A percentile compares a stretch with the other conserved stretches of the same genome.
Conservation (phyloP, 2,329 filamentous ascomycete species). For the Macrophomina pseudophaseolina region DNA sequence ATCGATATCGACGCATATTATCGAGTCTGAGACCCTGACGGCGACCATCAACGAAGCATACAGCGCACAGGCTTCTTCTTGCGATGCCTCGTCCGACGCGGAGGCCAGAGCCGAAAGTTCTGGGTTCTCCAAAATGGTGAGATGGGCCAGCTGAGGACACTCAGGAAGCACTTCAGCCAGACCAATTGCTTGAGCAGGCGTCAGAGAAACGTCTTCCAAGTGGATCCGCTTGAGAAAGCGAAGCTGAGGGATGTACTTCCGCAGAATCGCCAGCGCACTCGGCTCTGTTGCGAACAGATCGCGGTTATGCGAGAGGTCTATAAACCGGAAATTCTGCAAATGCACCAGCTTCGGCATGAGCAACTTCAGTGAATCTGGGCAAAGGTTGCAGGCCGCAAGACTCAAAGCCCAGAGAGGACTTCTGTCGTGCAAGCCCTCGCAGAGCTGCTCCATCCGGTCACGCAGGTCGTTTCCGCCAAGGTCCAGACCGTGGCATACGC, state of each 20-base stretch:
- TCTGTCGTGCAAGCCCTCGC: conserved; percentile 56
- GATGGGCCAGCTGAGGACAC: conserved; percentile 77
- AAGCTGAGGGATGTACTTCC: conserved; percentile 85
- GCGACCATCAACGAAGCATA: conserved; percentile 92
- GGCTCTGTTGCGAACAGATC: conserved; percentile 75
- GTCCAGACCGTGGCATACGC: conserved; percentile 85
- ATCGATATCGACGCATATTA: conserved; percentile 92
- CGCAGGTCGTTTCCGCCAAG: conserved; percentile 80
- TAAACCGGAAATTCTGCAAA: conserved; percentile 78
- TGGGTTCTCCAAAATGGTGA: conserved; percentile 84
- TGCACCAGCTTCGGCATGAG: conserved; percentile 75
- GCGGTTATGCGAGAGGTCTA: conserved; percentile 90
- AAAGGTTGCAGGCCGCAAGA: conserved; percentile 83
- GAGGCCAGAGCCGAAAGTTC: conserved; percentile 72
- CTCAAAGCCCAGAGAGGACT: conserved; percentile 78
- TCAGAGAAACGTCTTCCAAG: conserved; percentile 81
- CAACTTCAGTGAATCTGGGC: conserved; percentile 71
- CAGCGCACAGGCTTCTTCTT: conserved; percentile 92
- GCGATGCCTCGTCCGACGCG: conserved; percentile 75
- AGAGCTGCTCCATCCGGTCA: conserved; percentile 52
- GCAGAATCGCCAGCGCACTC: conserved; percentile 74
- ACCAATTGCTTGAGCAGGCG: conserved; percentile 85
- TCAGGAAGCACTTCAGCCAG: conserved; percentile 91
- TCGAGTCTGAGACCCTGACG: conserved; percentile 77
- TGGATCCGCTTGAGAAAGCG: conserved; percentile 80